Conservation (phyloP, 1,139 yeast species). For the Sugiyamaella pinicola region DNA sequence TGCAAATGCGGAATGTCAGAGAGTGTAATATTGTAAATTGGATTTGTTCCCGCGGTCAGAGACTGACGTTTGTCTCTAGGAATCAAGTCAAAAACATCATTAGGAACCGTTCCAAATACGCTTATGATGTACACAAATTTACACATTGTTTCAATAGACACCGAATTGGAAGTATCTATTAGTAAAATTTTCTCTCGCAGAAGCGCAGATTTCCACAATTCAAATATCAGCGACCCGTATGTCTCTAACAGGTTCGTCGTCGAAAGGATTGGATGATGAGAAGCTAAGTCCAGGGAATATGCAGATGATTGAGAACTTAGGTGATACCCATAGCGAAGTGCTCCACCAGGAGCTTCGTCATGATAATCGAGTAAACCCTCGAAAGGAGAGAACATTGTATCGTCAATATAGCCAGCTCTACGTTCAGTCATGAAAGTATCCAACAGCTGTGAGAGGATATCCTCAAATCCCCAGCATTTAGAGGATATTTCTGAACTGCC, state of each 20-base stretch:
- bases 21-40: slow-evolving; percentile 67
- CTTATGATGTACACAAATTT: slow-evolving; percentile 54
- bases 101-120: slow-evolving; percentile 52
- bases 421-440: slow-evolving; percentile 42
- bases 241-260: slow-evolving; percentile 52
- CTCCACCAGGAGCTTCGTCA: not conserved
- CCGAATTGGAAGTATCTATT: slow-evolving; percentile 47
- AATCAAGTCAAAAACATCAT: slow-evolving; percentile 37
- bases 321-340: not conserved
- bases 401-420: too few relatives aligned
- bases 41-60: slow-evolving; percentile 7
- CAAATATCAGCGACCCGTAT: slow-evolving; percentile 74
- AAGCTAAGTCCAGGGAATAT: slow-evolving; percentile 23
- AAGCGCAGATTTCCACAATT: slow-evolving; percentile 68
- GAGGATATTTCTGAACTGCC: slow-evolving; percentile 18
- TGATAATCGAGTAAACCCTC: slow-evolving; percentile 3
- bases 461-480: slow-evolving; percentile 60
- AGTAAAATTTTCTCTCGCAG: slow-evolving; percentile 63
- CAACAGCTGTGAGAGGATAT: slow-evolving; percentile 50
- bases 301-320: not conserved
- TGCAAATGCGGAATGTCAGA: slow-evolving; percentile 48
- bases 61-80: slow-evolving; percentile 19
- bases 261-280: slow-evolving; percentile 54
- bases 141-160: slow-evolving; percentile 47
- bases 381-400: not conserved